Evolutionary conservation across 441 rosid species (phyloP).

Genomic region (Gossypium laxum): DNA sequence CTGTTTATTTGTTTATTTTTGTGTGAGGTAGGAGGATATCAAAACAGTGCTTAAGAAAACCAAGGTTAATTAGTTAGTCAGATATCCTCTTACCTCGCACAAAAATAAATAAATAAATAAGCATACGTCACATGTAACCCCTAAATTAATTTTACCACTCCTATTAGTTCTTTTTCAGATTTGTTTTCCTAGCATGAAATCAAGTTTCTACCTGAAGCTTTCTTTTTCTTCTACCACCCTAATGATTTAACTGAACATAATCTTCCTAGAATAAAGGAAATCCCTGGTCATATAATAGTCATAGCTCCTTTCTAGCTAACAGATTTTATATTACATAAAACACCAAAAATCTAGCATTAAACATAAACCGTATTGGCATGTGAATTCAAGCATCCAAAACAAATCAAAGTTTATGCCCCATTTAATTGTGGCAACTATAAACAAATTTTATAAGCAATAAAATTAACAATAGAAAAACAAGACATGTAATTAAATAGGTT

Average conservation of each 20-base stretch:
- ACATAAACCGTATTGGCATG: background rate
- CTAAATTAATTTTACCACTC: background rate
- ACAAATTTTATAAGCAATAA: background rate
- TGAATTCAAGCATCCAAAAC: background rate
- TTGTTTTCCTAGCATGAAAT: background rate
- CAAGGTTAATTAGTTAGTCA: background rate
- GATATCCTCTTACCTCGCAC: background rate
- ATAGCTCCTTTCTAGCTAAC: background rate
- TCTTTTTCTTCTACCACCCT: background rate
- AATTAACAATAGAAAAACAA: constrained; percentile 1
- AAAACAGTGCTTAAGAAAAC: background rate
- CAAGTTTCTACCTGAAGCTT: background rate
- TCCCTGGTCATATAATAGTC: background rate
- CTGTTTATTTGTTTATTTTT: background rate
- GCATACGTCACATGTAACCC: background rate
- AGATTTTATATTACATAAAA: background rate
- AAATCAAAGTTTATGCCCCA: background rate
- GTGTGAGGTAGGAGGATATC: background rate
- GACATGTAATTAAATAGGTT: background rate
- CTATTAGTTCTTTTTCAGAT: background rate
- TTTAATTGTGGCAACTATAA: background rate
- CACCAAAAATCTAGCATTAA: background rate
- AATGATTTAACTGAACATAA: background rate
- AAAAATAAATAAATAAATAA: background rate
- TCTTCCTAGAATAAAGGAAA: background rate